These are phyloP conservation scores for Camelina neglecta DNA, from an alignment of 345 rosid species.

Conservation along the genomic window DNA sequence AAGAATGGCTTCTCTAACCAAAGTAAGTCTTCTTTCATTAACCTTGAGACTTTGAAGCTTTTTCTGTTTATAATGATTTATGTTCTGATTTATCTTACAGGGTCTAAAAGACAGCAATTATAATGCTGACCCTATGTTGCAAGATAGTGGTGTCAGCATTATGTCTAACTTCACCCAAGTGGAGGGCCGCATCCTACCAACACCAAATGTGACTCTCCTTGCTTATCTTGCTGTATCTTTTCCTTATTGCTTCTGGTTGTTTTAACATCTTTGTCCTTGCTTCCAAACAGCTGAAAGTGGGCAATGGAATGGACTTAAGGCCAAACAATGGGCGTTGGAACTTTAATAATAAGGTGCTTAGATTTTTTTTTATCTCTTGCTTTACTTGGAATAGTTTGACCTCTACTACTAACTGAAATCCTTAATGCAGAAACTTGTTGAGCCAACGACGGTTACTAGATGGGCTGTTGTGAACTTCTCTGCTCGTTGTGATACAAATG, in stretches of 20 bases:
- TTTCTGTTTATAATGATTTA: slow-evolving; percentile 8
- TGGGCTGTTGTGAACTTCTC: slow-evolving; percentile 96
- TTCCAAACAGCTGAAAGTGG: slow-evolving; percentile 71
- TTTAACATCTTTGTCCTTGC: slow-evolving; percentile 3
- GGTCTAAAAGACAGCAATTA: slow-evolving; percentile 73
- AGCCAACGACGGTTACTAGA: slow-evolving; percentile 64
- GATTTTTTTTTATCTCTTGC: neutral
- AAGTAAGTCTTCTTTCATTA: slow-evolving; percentile 48
- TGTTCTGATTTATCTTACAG: slow-evolving; percentile 46
- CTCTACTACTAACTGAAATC: slow-evolving; percentile 23
- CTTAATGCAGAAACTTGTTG: slow-evolving; percentile 64
- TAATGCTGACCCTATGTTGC: slow-evolving; percentile 69
- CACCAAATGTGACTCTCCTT: slow-evolving; percentile 65
- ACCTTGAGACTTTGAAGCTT: neutral
- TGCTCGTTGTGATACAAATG: slow-evolving; percentile 70
- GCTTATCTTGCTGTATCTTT: slow-evolving; percentile 9
- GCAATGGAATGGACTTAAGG: slow-evolving; percentile 76
- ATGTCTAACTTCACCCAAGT: slow-evolving; percentile 64
- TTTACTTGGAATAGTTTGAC: neutral
- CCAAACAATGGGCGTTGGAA: slow-evolving; percentile 95
- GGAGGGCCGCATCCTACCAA: slow-evolving; percentile 76
- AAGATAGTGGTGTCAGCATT: slow-evolving; percentile 73
- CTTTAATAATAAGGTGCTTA: slow-evolving; percentile 76
- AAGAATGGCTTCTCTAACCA: slow-evolving; percentile 72
- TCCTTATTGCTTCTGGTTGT: neutral